Conservation (phyloP, 768 basidiomycete genomes). For the Pulveroboletus sp. region DNA sequence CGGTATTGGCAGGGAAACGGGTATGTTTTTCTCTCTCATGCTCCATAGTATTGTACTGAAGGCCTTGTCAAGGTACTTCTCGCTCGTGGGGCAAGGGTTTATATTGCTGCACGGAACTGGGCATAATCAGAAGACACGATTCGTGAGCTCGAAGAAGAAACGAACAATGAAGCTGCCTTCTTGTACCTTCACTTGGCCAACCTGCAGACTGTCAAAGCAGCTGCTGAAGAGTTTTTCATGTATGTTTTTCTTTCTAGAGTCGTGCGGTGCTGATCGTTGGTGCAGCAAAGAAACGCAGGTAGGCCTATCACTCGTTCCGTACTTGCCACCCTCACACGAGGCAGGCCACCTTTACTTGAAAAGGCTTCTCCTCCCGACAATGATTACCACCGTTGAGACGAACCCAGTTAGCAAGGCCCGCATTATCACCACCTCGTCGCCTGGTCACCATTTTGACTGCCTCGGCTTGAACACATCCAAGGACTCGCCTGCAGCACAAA, state of each 20-base stretch:
- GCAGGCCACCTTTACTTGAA: constrained; percentile 63
- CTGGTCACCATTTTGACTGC: constrained; percentile 37
- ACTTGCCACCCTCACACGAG: not conserved
- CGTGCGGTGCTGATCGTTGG: too few relatives aligned
- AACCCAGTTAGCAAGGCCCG: constrained; percentile 43
- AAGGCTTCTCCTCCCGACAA: constrained; percentile 37
- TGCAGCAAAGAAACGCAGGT: constrained; percentile 43
- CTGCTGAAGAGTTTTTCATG: constrained; percentile 34
- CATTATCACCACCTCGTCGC: too few relatives aligned
- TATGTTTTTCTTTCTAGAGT: constrained; percentile 1
- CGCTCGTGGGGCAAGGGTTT: too few relatives aligned
- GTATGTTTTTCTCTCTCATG: too few relatives aligned
- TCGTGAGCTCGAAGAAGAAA: constrained; percentile 28
- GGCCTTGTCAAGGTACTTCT: too few relatives aligned
- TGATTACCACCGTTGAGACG: constrained; percentile 38
- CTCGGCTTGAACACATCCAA: constrained; percentile 42
- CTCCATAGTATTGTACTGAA: too few relatives aligned
- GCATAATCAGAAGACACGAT: constrained; percentile 32
- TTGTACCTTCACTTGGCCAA: constrained; percentile 40
- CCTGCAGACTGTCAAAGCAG: too few relatives aligned
- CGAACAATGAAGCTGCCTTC: constrained; percentile 31
- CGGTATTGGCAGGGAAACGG: too few relatives aligned
- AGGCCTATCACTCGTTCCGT: not conserved
- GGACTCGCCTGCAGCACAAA: constrained; percentile 31
- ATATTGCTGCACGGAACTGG: constrained; percentile 38